Evolutionary conservation across 352 stramenopile species (phyloP).

Genomic region (Blastocystis sp.): DNA sequence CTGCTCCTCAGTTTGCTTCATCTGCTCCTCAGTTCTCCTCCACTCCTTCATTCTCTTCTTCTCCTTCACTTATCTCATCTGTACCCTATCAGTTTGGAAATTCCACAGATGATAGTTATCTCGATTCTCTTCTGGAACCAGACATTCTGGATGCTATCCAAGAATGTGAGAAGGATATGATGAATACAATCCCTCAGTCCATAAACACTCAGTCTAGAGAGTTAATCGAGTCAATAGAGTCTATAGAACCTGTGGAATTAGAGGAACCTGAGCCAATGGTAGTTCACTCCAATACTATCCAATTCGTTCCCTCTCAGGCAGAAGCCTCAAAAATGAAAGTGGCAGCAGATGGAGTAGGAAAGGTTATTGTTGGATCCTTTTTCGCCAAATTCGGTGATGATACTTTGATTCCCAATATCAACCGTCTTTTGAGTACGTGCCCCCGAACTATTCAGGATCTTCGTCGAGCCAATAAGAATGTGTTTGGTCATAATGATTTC

Average conservation of each 20-base stretch:
- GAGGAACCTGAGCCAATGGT: neutral
- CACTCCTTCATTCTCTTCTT: no score
- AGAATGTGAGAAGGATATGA: neutral
- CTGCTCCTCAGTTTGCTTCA: neutral
- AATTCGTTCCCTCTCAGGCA: constrained; percentile 27
- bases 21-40: neutral
- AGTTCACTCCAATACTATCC: neutral
- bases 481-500: constrained; percentile 64
- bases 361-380: neutral
- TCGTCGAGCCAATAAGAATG: constrained; percentile 59
- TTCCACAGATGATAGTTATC: neutral
- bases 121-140: neutral
- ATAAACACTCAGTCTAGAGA: neutral
- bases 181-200: neutral
- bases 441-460: neutral
- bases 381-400: constrained; percentile 12
- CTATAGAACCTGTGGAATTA: neutral
- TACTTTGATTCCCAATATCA: neutral
- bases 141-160: neutral
- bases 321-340: neutral
- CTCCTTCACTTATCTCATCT: no score
- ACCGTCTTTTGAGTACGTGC: neutral
- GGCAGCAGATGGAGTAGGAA: neutral
- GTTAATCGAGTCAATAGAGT: no score
- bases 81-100: neutral